Evolutionary conservation across 2,329 filamentous ascomycete genomes (phyloP), one percentile per base, ranked within the genome.

Genomic region (Colletotrichum acutatum): DNA sequence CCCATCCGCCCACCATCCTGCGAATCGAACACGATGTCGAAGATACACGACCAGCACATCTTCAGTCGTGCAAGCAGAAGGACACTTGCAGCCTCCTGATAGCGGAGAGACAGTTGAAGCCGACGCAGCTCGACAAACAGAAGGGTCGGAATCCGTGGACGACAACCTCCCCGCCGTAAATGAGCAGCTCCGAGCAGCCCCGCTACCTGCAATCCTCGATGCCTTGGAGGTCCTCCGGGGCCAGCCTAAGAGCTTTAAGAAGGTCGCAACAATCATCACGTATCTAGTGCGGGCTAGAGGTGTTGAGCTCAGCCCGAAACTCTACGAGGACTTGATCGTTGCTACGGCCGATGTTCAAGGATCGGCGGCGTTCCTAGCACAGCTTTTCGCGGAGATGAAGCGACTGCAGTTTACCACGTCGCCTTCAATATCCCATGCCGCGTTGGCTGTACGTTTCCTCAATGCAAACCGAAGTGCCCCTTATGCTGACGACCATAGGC

Each of bases 271-370:
- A 1, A 75, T 93, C 8, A 88, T 92, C 16, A 85, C 88, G 59
- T 87, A 90, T 71, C 83, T 95, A 34, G 81, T 95, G 14, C 82
- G 81, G 54, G 82, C 86, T n/a, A 85, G 90, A 19, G 80, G 84
- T 1, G 88, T 92, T 77, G 79, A 81, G 63, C 90, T 90, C 3
- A 90, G 89, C 76, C 77, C 86, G 3, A 83, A 88, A 66, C 83
- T 95, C 63, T 98, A 97, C 81, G 91, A 94, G 76, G 91, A 92
- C 16, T 83, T 97, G 64, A 91, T 97, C 77, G 86, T 91, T 72
- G 90, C 92, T 59, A 95, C 97, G 82, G 86, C 89, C 34, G 88
- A 91, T 78, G 85, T 88, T 0, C 79, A 88, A 65, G 95, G 95
- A 9, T 95, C 93, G 5, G 91, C 91, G 2, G 86, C 86, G 32